Base-by-base conservation (phyloP, 192 early-diverging fungal species). In the Cladochytrium replicatum region DNA sequence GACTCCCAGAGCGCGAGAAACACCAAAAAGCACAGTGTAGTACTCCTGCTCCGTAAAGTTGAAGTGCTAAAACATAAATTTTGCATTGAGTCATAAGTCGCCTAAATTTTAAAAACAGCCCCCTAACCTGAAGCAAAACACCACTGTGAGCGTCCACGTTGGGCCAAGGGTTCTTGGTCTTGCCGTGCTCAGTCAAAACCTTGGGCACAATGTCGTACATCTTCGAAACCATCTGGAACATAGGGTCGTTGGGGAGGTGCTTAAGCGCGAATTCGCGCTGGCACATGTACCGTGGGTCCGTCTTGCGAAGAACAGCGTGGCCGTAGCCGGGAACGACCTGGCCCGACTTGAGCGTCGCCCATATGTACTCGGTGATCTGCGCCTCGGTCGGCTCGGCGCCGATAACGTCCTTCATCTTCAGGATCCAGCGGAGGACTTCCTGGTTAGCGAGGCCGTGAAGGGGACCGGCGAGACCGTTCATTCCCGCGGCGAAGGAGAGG, bases 151-250 rank as follows among this genome's bases (percentile, higher is more conserved):
- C 93, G 65, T 99, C 95, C 32, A 99, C 93, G 70, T 99, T 99
- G 69, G 95, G 95, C 88, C 88, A 99, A 52, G 95, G 95, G 86
- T 99, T 99, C 86, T 94, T 96, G 82, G 91, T 96, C 85, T 96
- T 99, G 57, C 95, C 95, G 74, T 99, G 95, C 77, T 99, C 89
- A 48, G 84, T 89, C 32, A 99, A 76, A 41, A 96, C 88, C 46
- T 83, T 86, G 8, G 95, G 95, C 15, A 86, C 89, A 45, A 99
- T 88, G 78, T 91, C 93, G 86, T 96, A 99, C 52, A 99, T 63
- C 56, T 93, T 80, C 69, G 84, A 85, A 61, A 95, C 91, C 32
- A 94, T 77, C 78, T 93, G 88, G 84, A 99, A 96, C 63, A 95
- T 75, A 54, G 86, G 86, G 72, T 99, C 89, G 61, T 85, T 77